These are phyloP conservation scores for Rhodotorula sp. DNA, from an alignment of 1,284 basidiomycete species.

Conservation along the genomic window DNA sequence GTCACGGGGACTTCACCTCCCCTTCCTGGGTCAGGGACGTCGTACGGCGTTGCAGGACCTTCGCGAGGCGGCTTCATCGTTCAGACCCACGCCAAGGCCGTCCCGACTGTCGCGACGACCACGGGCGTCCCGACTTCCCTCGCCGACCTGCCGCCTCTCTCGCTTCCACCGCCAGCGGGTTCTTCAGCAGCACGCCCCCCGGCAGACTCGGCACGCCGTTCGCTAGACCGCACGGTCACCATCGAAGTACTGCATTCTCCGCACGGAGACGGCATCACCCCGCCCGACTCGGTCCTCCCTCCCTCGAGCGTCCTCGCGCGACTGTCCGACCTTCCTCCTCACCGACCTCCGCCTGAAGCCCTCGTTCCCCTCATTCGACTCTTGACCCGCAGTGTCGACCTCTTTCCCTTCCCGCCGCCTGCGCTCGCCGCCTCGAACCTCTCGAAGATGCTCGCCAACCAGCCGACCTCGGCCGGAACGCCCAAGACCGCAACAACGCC, in stretches of 20 bases:
- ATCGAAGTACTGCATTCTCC: constrained; percentile 11
- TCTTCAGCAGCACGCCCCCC: not conserved
- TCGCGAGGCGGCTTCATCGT: constrained; percentile 38
- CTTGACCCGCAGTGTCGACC: constrained; percentile 29
- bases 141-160: constrained; percentile 9
- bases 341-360: not conserved
- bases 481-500: not conserved
- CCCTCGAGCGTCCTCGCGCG: constrained; percentile 35
- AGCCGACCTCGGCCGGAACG: constrained; percentile 7
- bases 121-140: constrained; percentile 21
- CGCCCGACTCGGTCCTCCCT: constrained; percentile 26
- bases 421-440: constrained; percentile 31
- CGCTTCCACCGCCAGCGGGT: not conserved
- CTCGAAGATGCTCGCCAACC: constrained; percentile 31
- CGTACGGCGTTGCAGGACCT: constrained; percentile 19
- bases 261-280: not conserved
- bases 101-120: constrained; percentile 33
- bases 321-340: constrained; percentile 8
- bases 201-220: not conserved
- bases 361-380: constrained; percentile 27
- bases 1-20: not conserved
- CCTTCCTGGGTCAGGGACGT: not conserved
- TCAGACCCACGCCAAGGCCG: constrained; percentile 30
- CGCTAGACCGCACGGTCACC: constrained; percentile 16
- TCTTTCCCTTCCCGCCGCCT: constrained; percentile 39